Percentiles rank a stretch among this genome's conserved stretches.
Evolutionary conservation across 2,329 filamentous ascomycete species (phyloP).

Genomic region (Talaromyces rugulosus): DNA sequence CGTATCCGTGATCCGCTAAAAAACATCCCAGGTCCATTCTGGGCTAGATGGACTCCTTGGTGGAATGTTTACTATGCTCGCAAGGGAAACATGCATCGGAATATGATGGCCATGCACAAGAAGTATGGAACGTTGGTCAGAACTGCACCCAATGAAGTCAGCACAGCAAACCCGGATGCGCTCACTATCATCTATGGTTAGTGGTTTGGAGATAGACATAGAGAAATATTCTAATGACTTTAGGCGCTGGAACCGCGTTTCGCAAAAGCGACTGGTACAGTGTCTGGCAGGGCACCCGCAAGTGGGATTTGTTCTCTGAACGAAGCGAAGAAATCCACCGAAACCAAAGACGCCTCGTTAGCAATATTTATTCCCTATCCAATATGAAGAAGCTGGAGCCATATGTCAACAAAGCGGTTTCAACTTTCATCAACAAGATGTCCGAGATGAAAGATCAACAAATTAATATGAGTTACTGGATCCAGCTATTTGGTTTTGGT

Average conservation of each 20-base stretch:
- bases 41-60: not conserved
- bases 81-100: not conserved
- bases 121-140: conserved; percentile 2
- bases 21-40: conserved; percentile 1
- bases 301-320: conserved; percentile 39
- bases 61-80: conserved; percentile 1
- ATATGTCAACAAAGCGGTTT: conserved; percentile 36
- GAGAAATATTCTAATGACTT: not conserved
- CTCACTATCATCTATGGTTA: not conserved
- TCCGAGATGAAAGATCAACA: conserved; percentile 15
- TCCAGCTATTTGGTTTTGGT: conserved; percentile 10
- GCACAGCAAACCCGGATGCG: not conserved
- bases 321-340: conserved; percentile 33
- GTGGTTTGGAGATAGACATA: not conserved
- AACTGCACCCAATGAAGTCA: not conserved
- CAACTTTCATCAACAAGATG: conserved; percentile 31
- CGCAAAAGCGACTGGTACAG: conserved; percentile 40
- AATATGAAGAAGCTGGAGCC: conserved; percentile 35
- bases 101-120: not conserved
- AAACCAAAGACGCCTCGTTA: conserved; percentile 29
- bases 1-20: not conserved
- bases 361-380: conserved; percentile 33
- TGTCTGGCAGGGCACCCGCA: conserved; percentile 35
- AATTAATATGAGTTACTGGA: conserved; percentile 8
- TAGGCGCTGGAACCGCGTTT: conserved; percentile 35